Evolutionary conservation across 23 red algal species (phyloP).

Genomic region (Gracilaria domingensis): DNA sequence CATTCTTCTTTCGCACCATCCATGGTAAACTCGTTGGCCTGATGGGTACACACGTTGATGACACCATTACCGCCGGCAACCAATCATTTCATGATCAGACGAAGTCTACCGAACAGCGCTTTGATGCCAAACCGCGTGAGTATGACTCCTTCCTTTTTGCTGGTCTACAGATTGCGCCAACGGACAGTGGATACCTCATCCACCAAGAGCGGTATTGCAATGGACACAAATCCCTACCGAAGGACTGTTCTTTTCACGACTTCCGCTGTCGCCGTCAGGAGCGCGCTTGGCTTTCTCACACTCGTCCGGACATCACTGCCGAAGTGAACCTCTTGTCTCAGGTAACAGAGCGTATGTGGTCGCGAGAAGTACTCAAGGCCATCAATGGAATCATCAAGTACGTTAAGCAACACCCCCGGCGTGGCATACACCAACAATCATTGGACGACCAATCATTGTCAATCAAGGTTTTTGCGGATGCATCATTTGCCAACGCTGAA

Average conservation of each 20-base stretch:
- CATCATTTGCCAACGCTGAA: slow-evolving; percentile 2
- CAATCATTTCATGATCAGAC: not conserved
- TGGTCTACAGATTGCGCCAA: not conserved
- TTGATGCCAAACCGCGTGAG: not conserved
- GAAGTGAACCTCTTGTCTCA: slow-evolving; percentile 20
- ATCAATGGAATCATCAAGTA: slow-evolving; percentile 5
- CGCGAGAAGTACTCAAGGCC: slow-evolving; percentile 13
- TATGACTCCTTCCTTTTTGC: not conserved
- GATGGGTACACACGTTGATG: not conserved
- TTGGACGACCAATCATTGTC: slow-evolving; percentile 1
- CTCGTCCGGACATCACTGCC: slow-evolving; percentile 34
- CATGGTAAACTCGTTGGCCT: not conserved
- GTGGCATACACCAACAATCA: not conserved
- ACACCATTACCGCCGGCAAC: not conserved
- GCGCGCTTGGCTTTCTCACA: slow-evolving; percentile 41
- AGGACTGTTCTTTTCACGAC: not conserved
- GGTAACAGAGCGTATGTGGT: too few relatives aligned
- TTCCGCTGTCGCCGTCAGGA: not conserved
- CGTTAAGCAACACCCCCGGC: not conserved
- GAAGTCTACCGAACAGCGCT: not conserved
- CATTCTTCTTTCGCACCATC: not conserved
- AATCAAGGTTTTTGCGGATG: slow-evolving; percentile 16
- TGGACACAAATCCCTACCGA: not conserved
- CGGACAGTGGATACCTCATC: not conserved
- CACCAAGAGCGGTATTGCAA: not conserved